Conservation (phyloP, 2,329 filamentous ascomycete genomes). For the Periconia macrospinosa region DNA sequence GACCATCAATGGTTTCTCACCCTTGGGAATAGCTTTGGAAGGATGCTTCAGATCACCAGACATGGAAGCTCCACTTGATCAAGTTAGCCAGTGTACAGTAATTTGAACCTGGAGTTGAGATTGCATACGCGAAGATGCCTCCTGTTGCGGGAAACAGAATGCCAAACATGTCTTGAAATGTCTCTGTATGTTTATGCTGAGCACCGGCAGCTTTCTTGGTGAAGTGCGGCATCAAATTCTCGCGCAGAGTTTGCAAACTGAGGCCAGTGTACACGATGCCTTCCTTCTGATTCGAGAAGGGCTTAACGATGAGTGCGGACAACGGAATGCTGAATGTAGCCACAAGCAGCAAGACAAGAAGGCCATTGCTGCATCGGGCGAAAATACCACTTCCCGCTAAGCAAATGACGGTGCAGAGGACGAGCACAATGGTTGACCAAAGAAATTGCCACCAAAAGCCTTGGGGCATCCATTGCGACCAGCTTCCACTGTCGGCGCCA, state of each 20-base stretch:
- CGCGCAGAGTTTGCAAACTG: slow-evolving; percentile 68
- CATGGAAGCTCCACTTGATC: slow-evolving; percentile 75
- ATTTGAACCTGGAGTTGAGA: background rate
- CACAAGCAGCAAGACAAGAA: slow-evolving; percentile 70
- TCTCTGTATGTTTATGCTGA: slow-evolving; percentile 64
- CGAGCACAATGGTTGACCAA: slow-evolving; percentile 70
- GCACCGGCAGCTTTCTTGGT: slow-evolving; percentile 65
- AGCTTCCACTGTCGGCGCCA: slow-evolving; percentile 59
- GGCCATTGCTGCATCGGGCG: slow-evolving; percentile 75
- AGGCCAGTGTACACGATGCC: slow-evolving; percentile 78
- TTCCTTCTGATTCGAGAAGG: slow-evolving; percentile 65
- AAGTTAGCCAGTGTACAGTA: slow-evolving; percentile 38
- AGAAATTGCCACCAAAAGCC: slow-evolving; percentile 78
- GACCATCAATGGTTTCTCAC: slow-evolving; percentile 54
- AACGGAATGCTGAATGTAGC: slow-evolving; percentile 81
- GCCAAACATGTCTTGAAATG: slow-evolving; percentile 80
- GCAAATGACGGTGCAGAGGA: slow-evolving; percentile 74
- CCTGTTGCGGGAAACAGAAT: slow-evolving; percentile 78
- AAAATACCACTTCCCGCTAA: slow-evolving; percentile 80
- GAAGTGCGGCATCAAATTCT: slow-evolving; percentile 72
- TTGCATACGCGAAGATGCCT: slow-evolving; percentile 58
- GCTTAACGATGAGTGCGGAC: slow-evolving; percentile 68
- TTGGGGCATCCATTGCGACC: slow-evolving; percentile 64
- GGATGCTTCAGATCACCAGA: slow-evolving; percentile 82
- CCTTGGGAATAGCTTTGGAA: slow-evolving; percentile 80